These are phyloP conservation scores for Pythium folliculosum DNA, from an alignment of 352 stramenopile genomes.

Conservation along the genomic window DNA sequence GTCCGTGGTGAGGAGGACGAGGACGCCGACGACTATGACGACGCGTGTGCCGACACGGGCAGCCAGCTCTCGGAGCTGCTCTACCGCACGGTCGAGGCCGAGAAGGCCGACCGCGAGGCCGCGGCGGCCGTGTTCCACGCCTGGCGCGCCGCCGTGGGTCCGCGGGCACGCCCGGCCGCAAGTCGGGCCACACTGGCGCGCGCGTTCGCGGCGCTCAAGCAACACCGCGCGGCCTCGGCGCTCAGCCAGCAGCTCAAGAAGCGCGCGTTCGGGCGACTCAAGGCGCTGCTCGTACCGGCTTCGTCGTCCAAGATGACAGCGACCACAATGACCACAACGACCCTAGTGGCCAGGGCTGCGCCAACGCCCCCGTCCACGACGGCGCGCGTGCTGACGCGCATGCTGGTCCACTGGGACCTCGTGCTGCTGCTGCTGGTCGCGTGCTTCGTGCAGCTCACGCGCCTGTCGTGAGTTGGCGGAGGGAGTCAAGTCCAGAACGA, in stretches of 20 bases:
- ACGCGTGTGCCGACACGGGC: conserved; percentile 50
- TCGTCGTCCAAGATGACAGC: background rate
- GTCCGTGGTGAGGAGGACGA: background rate
- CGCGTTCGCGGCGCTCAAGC: conserved; percentile 50
- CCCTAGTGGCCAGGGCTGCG: too few relatives aligned
- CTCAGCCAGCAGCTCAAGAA: conserved; percentile 42
- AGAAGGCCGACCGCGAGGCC: conserved; percentile 25
- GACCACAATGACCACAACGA: background rate
- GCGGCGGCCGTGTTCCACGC: conserved; percentile 27
- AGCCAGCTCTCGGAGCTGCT: conserved; percentile 63
- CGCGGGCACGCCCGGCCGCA: too few relatives aligned
- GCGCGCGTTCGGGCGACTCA: conserved; percentile 46
- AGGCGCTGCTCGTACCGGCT: conserved; percentile 11
- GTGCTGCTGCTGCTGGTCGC: conserved; percentile 24
- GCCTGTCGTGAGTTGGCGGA: background rate
- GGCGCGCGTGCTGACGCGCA: background rate
- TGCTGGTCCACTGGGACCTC: conserved; percentile 31
- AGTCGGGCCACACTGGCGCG: conserved; percentile 36
- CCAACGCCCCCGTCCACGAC: background rate
- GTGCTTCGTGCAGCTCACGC: conserved; percentile 13
- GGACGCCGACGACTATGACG: conserved; percentile 34
- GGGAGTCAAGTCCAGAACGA: background rate
- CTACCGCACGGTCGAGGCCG: conserved; percentile 36
- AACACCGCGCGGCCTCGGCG: conserved; percentile 29
- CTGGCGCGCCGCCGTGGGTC: conserved; percentile 12